Percentiles rank a stretch among this genome's conserved stretches.
phyloP scores from a whole-genome alignment of 2,329 filamentous ascomycete genomes.

The Thelonectria discophora region DNA sequence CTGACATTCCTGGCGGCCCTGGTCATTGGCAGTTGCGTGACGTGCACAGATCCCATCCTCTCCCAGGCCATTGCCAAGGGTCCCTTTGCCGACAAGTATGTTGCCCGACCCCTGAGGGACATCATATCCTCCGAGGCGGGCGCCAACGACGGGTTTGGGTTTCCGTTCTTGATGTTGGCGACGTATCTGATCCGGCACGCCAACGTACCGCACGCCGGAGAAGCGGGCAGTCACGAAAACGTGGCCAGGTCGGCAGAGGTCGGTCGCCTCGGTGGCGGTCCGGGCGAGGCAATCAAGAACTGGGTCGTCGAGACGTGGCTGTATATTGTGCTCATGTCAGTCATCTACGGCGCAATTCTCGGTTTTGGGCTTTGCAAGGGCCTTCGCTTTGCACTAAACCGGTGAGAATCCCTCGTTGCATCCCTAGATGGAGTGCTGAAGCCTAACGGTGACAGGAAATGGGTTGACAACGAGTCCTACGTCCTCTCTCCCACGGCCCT shows the following conservation, averaged over 20 bases:
- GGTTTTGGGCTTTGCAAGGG: slow-evolving; percentile 58
- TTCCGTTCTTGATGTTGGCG: slow-evolving; percentile 68
- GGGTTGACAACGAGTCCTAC: slow-evolving; percentile 64
- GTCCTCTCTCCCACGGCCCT: slow-evolving; percentile 60
- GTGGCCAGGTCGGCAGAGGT: slow-evolving; percentile 54
- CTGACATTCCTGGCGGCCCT: slow-evolving; percentile 62
- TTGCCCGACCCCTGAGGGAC: slow-evolving; percentile 64
- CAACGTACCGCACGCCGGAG: slow-evolving; percentile 53
- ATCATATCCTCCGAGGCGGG: slow-evolving; percentile 71
- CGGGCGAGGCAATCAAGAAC: slow-evolving; percentile 61
- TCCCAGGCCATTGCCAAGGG: slow-evolving; percentile 71
- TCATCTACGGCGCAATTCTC: slow-evolving; percentile 60
- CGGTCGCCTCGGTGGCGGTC: slow-evolving; percentile 54
- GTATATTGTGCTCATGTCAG: slow-evolving; percentile 65
- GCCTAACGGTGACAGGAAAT: slow-evolving; percentile 49
- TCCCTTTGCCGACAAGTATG: slow-evolving; percentile 68
- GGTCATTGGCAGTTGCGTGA: slow-evolving; percentile 67
- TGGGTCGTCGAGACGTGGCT: slow-evolving; percentile 70
- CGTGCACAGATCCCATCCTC: slow-evolving; percentile 69
- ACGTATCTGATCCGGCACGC: slow-evolving; percentile 57
- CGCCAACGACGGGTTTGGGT: slow-evolving; percentile 69
- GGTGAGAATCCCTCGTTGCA: slow-evolving; percentile 28
- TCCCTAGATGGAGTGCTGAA: background rate
- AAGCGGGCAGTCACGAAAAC: no score
- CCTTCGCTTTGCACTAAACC: slow-evolving; percentile 54